phyloP scores from a whole-genome alignment of 1,139 yeast genomes.

The Hyphopichia wangnamkhiaoensis region DNA sequence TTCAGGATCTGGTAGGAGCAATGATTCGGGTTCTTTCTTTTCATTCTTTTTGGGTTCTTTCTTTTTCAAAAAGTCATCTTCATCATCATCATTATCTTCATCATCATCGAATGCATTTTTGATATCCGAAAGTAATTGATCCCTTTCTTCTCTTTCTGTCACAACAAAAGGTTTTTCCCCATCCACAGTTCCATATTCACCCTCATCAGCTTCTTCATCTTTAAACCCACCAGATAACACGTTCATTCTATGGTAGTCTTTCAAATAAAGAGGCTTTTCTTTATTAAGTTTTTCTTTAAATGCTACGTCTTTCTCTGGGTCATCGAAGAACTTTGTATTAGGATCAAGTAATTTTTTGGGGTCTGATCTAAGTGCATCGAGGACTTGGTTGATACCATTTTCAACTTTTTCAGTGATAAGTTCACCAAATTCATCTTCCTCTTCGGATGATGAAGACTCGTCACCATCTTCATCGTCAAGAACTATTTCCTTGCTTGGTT shows the following conservation, averaged over 20 bases:
- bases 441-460: slow-evolving; percentile 54
- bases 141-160: slow-evolving; percentile 76
- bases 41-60: slow-evolving; percentile 10
- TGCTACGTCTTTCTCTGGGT: slow-evolving; percentile 42
- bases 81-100: slow-evolving; percentile 9
- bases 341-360: slow-evolving; percentile 69
- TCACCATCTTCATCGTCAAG: slow-evolving; percentile 25
- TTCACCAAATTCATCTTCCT: slow-evolving; percentile 93
- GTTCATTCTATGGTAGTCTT: slow-evolving; percentile 89
- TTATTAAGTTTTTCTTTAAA: slow-evolving; percentile 26
- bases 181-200: slow-evolving; percentile 46
- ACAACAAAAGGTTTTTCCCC: slow-evolving; percentile 69
- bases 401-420: slow-evolving; percentile 86
- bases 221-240: slow-evolving; percentile 63
- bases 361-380: slow-evolving; percentile 66
- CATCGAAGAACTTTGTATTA: slow-evolving; percentile 68
- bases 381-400: slow-evolving; percentile 69
- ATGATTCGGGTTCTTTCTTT: slow-evolving; percentile 12
- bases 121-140: slow-evolving; percentile 71
- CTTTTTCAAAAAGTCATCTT: slow-evolving; percentile 7
- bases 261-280: slow-evolving; percentile 81
- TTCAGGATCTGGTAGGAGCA: slow-evolving; percentile 66
- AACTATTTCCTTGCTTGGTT: slow-evolving; percentile 18
- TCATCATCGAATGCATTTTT: slow-evolving; percentile 57
- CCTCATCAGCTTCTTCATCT: slow-evolving; percentile 43